Percentiles rank a stretch among this genome's conserved stretches.
phyloP scores from a whole-genome alignment of 2,329 filamentous ascomycete species.

The Colletotrichum zoysiae region DNA sequence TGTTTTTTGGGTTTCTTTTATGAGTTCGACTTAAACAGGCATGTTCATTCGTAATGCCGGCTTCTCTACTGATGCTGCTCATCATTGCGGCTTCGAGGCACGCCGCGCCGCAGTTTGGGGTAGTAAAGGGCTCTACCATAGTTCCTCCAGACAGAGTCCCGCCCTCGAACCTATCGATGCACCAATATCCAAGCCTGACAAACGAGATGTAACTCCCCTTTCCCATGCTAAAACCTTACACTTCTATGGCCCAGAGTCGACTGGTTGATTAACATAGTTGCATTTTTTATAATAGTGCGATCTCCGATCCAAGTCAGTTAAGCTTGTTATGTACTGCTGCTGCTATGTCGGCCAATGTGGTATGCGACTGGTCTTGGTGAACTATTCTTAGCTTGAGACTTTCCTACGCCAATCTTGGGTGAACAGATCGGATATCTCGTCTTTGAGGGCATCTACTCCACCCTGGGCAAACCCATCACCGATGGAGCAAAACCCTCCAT shows the following conservation, averaged over 20 bases:
- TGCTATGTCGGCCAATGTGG: neutral
- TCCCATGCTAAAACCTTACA: neutral
- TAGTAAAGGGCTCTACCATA: slow-evolving; percentile 26
- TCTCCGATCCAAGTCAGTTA: neutral
- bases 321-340: no score
- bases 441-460: slow-evolving; percentile 4
- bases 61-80: slow-evolving; percentile 3
- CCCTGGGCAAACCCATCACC: neutral
- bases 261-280: neutral
- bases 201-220: neutral
- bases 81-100: slow-evolving; percentile 4
- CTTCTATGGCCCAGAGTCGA: neutral
- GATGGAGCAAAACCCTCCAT: slow-evolving; percentile 16
- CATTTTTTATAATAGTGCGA: neutral
- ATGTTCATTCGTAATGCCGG: slow-evolving; percentile 4
- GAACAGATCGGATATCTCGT: slow-evolving; percentile 8
- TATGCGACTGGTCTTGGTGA: neutral
- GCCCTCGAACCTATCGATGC: neutral
- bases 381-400: neutral
- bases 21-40: no score
- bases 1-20: neutral
- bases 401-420: neutral
- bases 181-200: slow-evolving; percentile 14
- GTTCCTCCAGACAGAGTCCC: slow-evolving; percentile 8
- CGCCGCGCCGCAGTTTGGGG: slow-evolving; percentile 27